Conservation (phyloP, 2,329 filamentous ascomycete species). For the Hypocreales sp. region DNA sequence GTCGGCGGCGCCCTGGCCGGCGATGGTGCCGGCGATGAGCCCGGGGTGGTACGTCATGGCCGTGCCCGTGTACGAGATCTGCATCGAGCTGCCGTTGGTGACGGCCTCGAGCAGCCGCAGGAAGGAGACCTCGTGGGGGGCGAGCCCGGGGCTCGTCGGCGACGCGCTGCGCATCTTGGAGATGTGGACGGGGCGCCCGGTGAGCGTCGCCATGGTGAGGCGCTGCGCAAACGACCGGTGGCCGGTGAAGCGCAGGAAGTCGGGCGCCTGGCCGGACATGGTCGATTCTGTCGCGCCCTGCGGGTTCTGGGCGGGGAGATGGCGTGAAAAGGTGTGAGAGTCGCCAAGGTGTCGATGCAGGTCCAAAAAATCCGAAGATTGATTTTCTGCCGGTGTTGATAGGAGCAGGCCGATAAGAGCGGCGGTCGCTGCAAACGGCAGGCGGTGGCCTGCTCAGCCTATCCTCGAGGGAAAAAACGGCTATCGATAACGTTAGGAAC, state of each 20-base stretch:
- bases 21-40: constrained; percentile 71
- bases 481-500: no score
- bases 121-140: constrained; percentile 88
- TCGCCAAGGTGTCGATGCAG: no score
- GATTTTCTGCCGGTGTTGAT: no score
- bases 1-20: constrained; percentile 54
- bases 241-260: constrained; percentile 63
- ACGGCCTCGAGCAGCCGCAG: constrained; percentile 85
- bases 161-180: constrained; percentile 85
- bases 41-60: constrained; percentile 85
- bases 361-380: no score
- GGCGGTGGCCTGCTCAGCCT: no score
- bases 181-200: constrained; percentile 77
- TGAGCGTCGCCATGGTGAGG: constrained; percentile 79
- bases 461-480: no score
- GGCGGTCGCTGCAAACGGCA: no score
- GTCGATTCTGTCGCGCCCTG: no score
- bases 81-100: constrained; percentile 88
- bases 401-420: no score
- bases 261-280: constrained; percentile 26
- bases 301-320: no score
- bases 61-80: constrained; percentile 93
- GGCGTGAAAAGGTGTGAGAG: no score
- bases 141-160: constrained; percentile 73
- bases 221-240: constrained; percentile 73